phyloP scores from a whole-genome alignment of 306 rosid species.

The Quercus glauca region DNA sequence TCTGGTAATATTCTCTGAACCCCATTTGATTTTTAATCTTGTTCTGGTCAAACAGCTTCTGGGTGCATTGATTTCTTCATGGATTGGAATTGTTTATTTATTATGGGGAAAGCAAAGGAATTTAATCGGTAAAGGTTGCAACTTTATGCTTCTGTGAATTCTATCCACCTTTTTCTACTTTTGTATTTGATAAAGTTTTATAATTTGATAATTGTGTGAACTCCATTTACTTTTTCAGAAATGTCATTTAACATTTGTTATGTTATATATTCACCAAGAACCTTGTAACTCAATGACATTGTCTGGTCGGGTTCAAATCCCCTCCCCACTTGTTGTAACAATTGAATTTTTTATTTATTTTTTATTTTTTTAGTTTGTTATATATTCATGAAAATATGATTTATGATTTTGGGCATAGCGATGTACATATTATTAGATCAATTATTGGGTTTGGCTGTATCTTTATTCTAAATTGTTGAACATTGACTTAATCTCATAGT shows the following conservation, averaged over 20 bases:
- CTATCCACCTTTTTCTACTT: background rate
- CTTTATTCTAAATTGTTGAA: background rate
- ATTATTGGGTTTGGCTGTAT: background rate
- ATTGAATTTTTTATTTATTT: no score
- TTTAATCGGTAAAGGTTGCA: background rate
- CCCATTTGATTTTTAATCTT: conserved; percentile 10
- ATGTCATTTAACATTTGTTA: background rate
- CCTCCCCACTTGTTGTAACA: no score
- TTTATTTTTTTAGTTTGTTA: background rate
- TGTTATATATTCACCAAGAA: no score
- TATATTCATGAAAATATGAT: background rate
- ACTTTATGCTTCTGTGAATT: background rate
- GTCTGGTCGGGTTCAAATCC: no score
- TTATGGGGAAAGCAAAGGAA: background rate
- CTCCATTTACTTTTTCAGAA: background rate
- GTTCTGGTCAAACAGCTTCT: background rate
- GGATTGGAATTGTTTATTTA: background rate
- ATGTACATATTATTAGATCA: background rate
- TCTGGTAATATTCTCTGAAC: conserved; percentile 38
- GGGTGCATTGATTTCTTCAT: conserved; percentile 7
- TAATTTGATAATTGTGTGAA: background rate
- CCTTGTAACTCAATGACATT: no score
- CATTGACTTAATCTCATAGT: conserved; percentile 10
- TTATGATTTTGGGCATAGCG: background rate
- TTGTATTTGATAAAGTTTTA: background rate